Base-by-base conservation (phyloP, 805 yeast genomes). In the Candida nemodendra region DNA sequence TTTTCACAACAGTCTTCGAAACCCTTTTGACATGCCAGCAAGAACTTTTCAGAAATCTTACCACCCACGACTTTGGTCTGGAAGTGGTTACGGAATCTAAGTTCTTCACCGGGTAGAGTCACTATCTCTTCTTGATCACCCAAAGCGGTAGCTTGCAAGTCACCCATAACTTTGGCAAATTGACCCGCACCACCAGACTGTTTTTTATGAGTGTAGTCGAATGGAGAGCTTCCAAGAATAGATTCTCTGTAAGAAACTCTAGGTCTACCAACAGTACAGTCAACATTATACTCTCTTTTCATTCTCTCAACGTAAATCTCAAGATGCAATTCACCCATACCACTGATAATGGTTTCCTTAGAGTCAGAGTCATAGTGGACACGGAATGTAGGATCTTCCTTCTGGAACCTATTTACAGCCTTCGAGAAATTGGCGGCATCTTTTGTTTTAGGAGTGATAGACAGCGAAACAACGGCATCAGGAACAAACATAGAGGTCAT, bases 131-230 rank as follows among this genome's bases (percentile, higher is more conserved):
- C 66, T 33, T 78, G 80, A 35, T 76, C 84, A 32, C 76, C 59
- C 38, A 89, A 79, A 5, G 72, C 30, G 23, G 63, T 53, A 18
- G 66, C 60, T 36, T 57, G 65, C 67, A 90, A 62, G 40, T 71
- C 75, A 61, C 99, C 98, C 65, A 89, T 84, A 57, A 91, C 96
- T 70, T 90, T 82, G 66, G 96, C 99, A 61, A 81, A 93, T 73
- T 93, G 99, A 69, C 99, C 99, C 50, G 98, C 95, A 78, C 99
- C 99, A 66, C 99, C 99, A 59, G 91, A 78, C 72, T 93, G 99
- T 62, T 89, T 91, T 77, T 93, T 93, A 73, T 91, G 98, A 19
- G 96, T 84, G 69, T 83, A 88, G 62, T 93, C 98, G 58, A 93
- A 91, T 11, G 79, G 72, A 21, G 91, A 74, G 28, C 85, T 69